Percentiles rank a stretch among this genome's conserved stretches.
These are phyloP conservation scores for Fusarium sp. DNA, from an alignment of 2,329 filamentous ascomycete species.

Conservation along the genomic window DNA sequence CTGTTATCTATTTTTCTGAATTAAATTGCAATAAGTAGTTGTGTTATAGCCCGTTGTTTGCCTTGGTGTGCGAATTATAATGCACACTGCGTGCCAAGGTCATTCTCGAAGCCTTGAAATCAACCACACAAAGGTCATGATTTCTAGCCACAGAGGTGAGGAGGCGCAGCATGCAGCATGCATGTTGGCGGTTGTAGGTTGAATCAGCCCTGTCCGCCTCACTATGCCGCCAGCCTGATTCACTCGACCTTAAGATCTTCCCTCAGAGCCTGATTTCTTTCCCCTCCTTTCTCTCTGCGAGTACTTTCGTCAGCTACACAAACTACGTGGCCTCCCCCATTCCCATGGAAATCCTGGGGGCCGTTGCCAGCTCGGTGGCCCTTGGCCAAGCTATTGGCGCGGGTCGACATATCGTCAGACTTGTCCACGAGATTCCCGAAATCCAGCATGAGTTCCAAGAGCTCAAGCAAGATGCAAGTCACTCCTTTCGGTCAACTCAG, in stretches of 20 bases:
- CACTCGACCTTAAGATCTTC: not conserved
- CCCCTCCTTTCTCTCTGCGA: not conserved
- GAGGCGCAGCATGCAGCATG: not conserved
- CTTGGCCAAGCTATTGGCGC: not conserved
- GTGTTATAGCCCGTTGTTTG: no score
- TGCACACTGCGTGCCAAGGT: no score
- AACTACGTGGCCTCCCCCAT: not conserved
- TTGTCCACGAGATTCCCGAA: not conserved
- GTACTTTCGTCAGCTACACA: not conserved
- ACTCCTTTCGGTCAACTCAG: not conserved
- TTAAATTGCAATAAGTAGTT: no score
- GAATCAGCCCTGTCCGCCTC: not conserved
- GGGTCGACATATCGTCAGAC: not conserved
- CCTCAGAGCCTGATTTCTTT: not conserved
- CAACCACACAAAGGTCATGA: not conserved
- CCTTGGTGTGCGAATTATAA: no score
- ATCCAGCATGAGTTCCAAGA: not conserved
- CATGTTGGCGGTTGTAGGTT: not conserved
- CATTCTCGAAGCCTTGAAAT: not conserved
- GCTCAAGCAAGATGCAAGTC: not conserved
- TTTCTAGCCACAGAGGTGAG: not conserved
- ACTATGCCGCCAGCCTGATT: not conserved
- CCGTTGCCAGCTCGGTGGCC: not conserved
- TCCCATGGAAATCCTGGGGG: not conserved
- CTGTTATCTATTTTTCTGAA: no score